Evolutionary conservation across 768 basidiomycete genomes (phyloP).

Genomic region (Tubosaeta brunneosetosa): DNA sequence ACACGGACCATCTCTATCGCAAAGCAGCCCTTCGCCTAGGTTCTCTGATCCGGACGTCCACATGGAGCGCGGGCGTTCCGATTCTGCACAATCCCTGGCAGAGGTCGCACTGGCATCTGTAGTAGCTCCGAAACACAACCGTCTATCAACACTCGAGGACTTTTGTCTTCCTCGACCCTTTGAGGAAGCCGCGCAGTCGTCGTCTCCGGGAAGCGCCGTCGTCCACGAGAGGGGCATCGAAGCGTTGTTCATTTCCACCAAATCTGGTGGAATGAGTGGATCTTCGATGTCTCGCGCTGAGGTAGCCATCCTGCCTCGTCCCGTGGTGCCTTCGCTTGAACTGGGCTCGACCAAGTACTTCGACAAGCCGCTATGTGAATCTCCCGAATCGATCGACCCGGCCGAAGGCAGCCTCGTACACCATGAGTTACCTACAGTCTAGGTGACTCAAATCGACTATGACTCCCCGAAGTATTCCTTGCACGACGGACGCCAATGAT

Average conservation of each 20-base stretch:
- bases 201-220: background rate
- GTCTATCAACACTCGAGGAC: conserved; percentile 15
- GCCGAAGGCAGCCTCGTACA: background rate
- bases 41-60: background rate
- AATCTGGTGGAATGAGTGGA: background rate
- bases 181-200: conserved; percentile 4
- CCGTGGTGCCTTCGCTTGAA: background rate
- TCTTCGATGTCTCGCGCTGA: background rate
- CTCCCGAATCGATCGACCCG: conserved; percentile 15
- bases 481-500: background rate
- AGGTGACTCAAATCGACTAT: background rate
- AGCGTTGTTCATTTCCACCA: background rate
- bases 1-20: conserved; percentile 1
- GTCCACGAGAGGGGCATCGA: conserved; percentile 20
- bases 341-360: conserved; percentile 2
- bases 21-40: background rate
- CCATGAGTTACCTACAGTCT: background rate
- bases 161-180: conserved; percentile 19
- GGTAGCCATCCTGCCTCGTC: background rate
- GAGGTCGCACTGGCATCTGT: conserved; percentile 18
- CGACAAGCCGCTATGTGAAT: conserved; percentile 18
- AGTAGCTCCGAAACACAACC: background rate
- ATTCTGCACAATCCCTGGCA: conserved; percentile 13
- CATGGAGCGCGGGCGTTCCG: conserved; percentile 5
- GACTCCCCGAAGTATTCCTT: background rate